Base-by-base conservation (phyloP, 768 basidiomycete species). In the Amylocystis lapponica region DNA sequence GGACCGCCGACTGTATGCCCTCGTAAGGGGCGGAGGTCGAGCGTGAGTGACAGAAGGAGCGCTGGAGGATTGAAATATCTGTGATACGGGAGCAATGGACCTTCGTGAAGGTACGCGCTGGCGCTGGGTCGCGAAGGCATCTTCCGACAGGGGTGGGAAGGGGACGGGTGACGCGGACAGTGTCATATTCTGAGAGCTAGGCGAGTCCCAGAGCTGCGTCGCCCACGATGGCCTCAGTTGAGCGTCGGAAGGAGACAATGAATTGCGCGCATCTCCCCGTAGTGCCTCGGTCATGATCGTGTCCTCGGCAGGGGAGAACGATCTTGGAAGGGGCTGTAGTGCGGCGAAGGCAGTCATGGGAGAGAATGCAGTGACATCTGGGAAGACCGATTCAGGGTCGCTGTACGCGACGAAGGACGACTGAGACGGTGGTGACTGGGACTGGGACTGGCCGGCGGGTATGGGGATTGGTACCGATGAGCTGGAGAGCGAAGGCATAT, bases 31-130 rank as follows among this genome's bases (percentile, higher is more conserved):
- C 39, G 76, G 70, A 21, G 66, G 63, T 44, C 69, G 70, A 3
- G 68, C 60, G 37, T 79, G 74, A 6, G 68, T 61, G 43, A 69
- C 63, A 39, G 81, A 70, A 16, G 86, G 86, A 1, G 86, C 86
- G 49, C 83, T 85, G 9, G 83, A 74, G 10, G 84, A 81, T 41
- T 77, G 77, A 66, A 88, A 85, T 41, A 81, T 64, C 27, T 76
- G 72, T 14, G 68, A 66, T 23, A 78, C 65, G n/a, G 77, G 60
- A 37, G 63, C 60, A 41, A 58, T 34, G 47, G 66, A 57, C 56
- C 54, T 75, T 66, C 52, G 72, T 63, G 54, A 72, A 7, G 56
- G 60, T 45, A 64, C 58, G 33, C 56, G 62, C 25, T 62, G 64
- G 16, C 63, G 60, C 52, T 66, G 68, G 31, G 67, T 66, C 27